These are phyloP conservation scores for Amanita fuliginea DNA, from an alignment of 768 basidiomycete species.

Conservation along the genomic window DNA sequence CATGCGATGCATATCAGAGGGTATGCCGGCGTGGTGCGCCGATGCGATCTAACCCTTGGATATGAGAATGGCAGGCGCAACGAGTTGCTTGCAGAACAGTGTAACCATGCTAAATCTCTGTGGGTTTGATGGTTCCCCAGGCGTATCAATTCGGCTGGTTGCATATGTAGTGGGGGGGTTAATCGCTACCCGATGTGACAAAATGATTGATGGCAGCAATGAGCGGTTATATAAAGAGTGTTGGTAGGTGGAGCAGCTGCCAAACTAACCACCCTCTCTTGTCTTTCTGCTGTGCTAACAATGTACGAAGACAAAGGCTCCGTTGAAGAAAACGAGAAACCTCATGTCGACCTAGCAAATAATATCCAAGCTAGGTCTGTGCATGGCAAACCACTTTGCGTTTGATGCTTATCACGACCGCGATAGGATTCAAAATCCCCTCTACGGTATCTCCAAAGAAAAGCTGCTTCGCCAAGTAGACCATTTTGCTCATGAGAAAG, in stretches of 20 bases:
- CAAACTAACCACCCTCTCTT: neutral
- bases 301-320: conserved; percentile 11
- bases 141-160: neutral
- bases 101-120: no score
- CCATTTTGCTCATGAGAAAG: conserved; percentile 42
- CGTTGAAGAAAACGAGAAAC: conserved; percentile 15
- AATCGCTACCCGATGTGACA: neutral
- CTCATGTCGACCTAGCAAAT: conserved; percentile 21
- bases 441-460: conserved; percentile 47
- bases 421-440: conserved; percentile 31
- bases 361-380: conserved; percentile 31
- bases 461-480: conserved; percentile 51
- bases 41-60: neutral
- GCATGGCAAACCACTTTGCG: no score
- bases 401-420: neutral
- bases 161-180: neutral
- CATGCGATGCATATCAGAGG: neutral
- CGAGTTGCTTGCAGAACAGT: no score
- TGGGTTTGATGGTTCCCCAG: neutral
- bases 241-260: neutral
- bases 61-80: no score
- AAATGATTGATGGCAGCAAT: neutral
- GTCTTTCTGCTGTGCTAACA: neutral
- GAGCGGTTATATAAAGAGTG: neutral
- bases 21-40: neutral